These are phyloP conservation scores for Ophiostoma novo-ulmi DNA, from an alignment of 2,329 filamentous ascomycete genomes.

Conservation along the genomic window DNA sequence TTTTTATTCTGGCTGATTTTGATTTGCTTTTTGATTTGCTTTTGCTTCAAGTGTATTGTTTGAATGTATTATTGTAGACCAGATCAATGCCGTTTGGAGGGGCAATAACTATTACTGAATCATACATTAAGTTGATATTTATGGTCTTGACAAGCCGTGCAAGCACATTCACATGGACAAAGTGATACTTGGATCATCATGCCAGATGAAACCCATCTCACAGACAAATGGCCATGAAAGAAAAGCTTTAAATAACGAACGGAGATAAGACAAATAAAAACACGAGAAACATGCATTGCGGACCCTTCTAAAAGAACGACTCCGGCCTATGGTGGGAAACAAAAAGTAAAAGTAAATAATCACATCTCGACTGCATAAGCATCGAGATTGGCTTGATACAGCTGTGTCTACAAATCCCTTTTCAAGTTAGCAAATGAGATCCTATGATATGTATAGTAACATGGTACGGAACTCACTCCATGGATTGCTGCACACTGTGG, in stretches of 20 bases:
- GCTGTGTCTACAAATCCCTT: background rate
- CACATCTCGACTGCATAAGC: background rate
- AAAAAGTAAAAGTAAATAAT: background rate
- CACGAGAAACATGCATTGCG: background rate
- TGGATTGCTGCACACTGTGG: constrained; percentile 65
- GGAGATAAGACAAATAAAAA: too few species aligned
- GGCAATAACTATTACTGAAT: too few species aligned
- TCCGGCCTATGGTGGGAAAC: background rate
- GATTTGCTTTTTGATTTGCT: background rate
- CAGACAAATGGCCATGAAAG: too few species aligned
- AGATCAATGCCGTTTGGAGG: too few species aligned
- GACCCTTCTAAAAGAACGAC: background rate
- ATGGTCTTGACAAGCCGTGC: too few species aligned
- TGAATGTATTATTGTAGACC: background rate
- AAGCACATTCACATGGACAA: too few species aligned
- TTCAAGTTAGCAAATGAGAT: background rate
- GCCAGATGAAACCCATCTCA: too few species aligned
- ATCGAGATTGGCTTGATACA: background rate
- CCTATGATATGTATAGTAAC: background rate
- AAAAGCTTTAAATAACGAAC: too few species aligned
- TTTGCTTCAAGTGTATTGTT: background rate
- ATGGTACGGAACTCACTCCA: constrained; percentile 46
- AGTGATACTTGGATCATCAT: too few species aligned
- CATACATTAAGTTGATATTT: too few species aligned
- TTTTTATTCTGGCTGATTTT: too few species aligned